These are phyloP conservation scores for Cotoneaster glaucophyllus DNA, from an alignment of 306 rosid species.

Conservation along the genomic window DNA sequence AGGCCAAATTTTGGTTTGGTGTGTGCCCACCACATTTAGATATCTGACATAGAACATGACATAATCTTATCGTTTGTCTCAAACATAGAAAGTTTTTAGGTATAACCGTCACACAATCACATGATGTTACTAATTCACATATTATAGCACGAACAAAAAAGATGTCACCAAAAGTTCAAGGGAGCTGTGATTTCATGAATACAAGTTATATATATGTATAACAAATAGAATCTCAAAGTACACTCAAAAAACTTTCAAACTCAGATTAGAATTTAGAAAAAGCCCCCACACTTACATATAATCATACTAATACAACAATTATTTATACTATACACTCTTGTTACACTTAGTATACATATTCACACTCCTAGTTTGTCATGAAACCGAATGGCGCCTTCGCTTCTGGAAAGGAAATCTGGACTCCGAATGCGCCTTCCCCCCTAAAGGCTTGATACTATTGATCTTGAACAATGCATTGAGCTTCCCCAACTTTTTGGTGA, in stretches of 20 bases:
- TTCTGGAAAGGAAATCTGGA: slow-evolving; percentile 74
- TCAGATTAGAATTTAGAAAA: slow-evolving; percentile 20
- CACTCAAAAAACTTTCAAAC: slow-evolving; percentile 14
- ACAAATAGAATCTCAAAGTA: slow-evolving; percentile 20
- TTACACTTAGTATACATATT: neutral
- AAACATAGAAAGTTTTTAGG: neutral
- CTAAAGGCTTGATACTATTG: slow-evolving; percentile 40
- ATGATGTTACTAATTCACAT: neutral
- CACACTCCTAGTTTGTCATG: slow-evolving; percentile 42
- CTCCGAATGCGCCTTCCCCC: slow-evolving; percentile 52
- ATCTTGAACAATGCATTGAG: slow-evolving; percentile 69
- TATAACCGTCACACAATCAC: neutral
- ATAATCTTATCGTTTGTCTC: neutral
- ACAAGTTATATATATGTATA: slow-evolving; percentile 8
- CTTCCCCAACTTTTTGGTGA: slow-evolving; percentile 66
- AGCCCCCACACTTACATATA: slow-evolving; percentile 26
- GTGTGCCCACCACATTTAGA: neutral
- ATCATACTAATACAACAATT: neutral
- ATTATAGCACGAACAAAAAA: too few relatives aligned
- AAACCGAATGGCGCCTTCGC: slow-evolving; percentile 93
- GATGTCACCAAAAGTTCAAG: slow-evolving; percentile 1
- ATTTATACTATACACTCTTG: slow-evolving; percentile 29
- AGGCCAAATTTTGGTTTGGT: neutral
- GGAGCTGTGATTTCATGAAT: slow-evolving; percentile 14
- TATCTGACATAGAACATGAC: neutral